Conservation (phyloP, 495 filamentous ascomycete genomes). For the Xylaria grammica region DNA sequence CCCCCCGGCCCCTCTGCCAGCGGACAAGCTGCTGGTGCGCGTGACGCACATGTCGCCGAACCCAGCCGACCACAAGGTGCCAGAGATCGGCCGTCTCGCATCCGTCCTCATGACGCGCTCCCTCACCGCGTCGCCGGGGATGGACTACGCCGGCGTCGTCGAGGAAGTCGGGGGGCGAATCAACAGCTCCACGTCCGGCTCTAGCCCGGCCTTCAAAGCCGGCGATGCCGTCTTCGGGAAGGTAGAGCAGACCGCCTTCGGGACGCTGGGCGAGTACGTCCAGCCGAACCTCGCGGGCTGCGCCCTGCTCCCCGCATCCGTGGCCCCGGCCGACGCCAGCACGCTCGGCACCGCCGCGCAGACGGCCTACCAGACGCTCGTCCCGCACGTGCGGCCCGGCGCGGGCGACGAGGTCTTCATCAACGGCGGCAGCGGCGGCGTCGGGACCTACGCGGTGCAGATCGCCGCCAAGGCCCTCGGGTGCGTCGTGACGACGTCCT, state of each 20-base stretch:
- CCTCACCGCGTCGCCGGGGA: constrained; percentile 60
- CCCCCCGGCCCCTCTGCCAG: constrained; percentile 30
- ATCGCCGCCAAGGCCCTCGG: constrained; percentile 39
- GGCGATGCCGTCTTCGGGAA: constrained; percentile 67
- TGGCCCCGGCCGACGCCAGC: constrained; percentile 56
- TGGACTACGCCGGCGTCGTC: constrained; percentile 70
- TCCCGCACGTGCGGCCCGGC: constrained; percentile 52
- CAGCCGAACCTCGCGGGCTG: constrained; percentile 32
- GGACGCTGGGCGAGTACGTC: constrained; percentile 62
- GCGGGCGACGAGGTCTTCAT: constrained; percentile 65
- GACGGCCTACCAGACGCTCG: constrained; percentile 65
- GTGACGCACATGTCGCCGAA: constrained; percentile 64
- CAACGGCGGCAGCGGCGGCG: constrained; percentile 63
- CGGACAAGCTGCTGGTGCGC: constrained; percentile 59
- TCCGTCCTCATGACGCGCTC: constrained; percentile 43
- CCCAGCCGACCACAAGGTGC: constrained; percentile 73
- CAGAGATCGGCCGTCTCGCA: constrained; percentile 55
- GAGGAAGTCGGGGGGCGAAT: constrained; percentile 42
- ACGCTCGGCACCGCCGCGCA: constrained; percentile 60
- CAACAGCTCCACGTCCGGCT: constrained; percentile 18
- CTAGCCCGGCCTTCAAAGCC: constrained; percentile 36
- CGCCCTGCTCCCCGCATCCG: constrained; percentile 54
- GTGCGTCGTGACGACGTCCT: constrained; percentile 65
- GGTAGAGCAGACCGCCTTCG: constrained; percentile 46
- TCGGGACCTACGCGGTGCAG: constrained; percentile 12